These are phyloP conservation scores for Strobilomyces confusus DNA, from an alignment of 768 basidiomycete genomes.

Conservation along the genomic window DNA sequence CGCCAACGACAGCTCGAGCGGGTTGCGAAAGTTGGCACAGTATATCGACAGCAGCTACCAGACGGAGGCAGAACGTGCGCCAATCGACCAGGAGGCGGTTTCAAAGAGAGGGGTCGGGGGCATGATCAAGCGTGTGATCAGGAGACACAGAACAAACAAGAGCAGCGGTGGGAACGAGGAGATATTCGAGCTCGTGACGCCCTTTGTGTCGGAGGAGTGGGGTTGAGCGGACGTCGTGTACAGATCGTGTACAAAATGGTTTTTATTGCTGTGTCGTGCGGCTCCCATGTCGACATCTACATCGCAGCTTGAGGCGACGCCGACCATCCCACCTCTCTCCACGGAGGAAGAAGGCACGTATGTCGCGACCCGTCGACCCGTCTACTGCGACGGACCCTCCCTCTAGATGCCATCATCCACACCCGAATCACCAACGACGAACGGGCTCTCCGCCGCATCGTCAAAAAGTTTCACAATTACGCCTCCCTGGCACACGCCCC, in stretches of 20 bases:
- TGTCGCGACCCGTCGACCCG: slow-evolving; percentile 6
- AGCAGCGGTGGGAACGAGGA: slow-evolving; percentile 65
- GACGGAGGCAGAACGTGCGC: slow-evolving; percentile 28
- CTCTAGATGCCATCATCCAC: slow-evolving; percentile 71
- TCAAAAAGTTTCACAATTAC: slow-evolving; percentile 80
- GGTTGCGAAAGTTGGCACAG: slow-evolving; percentile 64
- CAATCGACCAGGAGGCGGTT: slow-evolving; percentile 34
- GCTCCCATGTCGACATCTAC: slow-evolving; percentile 9
- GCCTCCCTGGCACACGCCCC: slow-evolving; percentile 53
- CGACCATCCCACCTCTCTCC: slow-evolving; percentile 43
- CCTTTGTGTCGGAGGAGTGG: slow-evolving; percentile 76
- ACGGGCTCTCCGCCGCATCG: slow-evolving; percentile 68
- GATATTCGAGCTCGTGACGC: slow-evolving; percentile 77
- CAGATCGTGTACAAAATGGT: not conserved
- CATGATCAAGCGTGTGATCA: slow-evolving; percentile 59
- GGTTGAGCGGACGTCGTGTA: slow-evolving; percentile 34
- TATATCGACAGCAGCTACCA: slow-evolving; percentile 68
- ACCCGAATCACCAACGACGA: slow-evolving; percentile 82
- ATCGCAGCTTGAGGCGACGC: slow-evolving; percentile 10
- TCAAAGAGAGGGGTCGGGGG: slow-evolving; percentile 44
- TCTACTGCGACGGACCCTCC: slow-evolving; percentile 7
- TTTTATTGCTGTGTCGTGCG: too few relatives aligned
- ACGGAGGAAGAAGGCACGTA: slow-evolving; percentile 60
- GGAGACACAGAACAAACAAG: slow-evolving; percentile 45
- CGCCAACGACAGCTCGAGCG: slow-evolving; percentile 54